Evolutionary conservation across 179 eudicot species (phyloP).

Genomic region (Camellia oleifera): DNA sequence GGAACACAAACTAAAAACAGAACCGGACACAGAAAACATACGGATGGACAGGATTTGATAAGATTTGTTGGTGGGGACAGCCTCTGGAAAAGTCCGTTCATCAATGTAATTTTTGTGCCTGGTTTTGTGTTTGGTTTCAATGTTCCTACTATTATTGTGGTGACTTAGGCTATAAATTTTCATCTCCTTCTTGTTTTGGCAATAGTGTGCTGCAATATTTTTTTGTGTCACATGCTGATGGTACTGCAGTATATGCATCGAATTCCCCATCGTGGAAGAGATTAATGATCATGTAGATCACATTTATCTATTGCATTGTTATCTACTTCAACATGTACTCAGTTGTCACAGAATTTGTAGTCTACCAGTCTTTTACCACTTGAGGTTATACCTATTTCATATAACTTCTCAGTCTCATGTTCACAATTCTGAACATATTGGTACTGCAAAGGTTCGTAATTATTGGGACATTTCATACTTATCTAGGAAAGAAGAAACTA

Average conservation of each 20-base stretch:
- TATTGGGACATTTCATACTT: neutral
- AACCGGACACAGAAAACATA: too few species aligned
- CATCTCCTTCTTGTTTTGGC: neutral
- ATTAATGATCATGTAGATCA: neutral
- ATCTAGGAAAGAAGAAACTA: neutral
- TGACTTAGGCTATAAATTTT: neutral
- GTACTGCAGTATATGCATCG: neutral
- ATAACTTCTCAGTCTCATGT: too few species aligned
- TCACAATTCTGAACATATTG: neutral
- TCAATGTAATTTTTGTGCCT: too few species aligned
- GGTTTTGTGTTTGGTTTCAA: too few species aligned
- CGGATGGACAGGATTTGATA: too few species aligned
- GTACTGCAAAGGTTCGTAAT: neutral
- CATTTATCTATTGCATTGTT: neutral
- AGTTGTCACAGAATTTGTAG: neutral
- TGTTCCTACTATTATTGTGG: too few species aligned
- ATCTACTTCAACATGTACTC: neutral
- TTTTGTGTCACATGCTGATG: neutral
- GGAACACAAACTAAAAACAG: too few species aligned
- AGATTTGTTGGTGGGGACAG: too few species aligned
- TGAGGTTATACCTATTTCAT: neutral
- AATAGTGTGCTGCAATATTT: neutral
- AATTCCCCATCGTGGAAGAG: neutral
- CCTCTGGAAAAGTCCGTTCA: too few species aligned
- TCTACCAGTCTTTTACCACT: neutral